phyloP scores from a whole-genome alignment of 23 red algal species.

The Gracilaria vermiculophylla region DNA sequence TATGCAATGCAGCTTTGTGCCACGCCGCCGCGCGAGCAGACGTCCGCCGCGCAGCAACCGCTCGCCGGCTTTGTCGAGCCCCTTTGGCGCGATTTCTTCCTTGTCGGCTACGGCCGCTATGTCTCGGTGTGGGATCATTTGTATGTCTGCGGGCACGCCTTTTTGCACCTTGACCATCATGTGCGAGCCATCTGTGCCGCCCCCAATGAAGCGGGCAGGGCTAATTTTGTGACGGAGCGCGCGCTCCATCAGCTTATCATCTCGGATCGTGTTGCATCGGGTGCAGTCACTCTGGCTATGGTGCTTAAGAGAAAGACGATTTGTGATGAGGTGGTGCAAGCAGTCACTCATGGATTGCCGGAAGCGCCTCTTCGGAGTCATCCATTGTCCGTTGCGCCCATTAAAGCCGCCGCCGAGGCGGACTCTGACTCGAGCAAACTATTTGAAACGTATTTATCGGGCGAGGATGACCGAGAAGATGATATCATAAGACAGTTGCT shows the following conservation, averaged over 20 bases:
- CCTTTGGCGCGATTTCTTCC: conserved; percentile 16
- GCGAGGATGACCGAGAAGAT: conserved; percentile 7
- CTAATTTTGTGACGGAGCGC: not conserved
- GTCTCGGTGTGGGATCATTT: conserved; percentile 36
- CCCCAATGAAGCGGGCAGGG: not conserved
- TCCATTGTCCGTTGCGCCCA: not conserved
- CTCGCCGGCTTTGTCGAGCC: not conserved
- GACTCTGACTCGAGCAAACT: not conserved
- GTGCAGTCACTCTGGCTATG: not conserved
- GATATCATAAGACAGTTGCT: conserved; percentile 8
- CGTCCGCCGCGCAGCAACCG: not conserved
- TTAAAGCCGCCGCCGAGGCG: conserved; percentile 20
- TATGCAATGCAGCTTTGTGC: not conserved
- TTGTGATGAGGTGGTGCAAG: not conserved
- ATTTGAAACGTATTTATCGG: not conserved
- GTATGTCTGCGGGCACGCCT: conserved; percentile 30
- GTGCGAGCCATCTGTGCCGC: not conserved
- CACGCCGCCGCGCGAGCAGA: not conserved
- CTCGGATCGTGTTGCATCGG: not conserved
- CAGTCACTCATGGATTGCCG: not conserved
- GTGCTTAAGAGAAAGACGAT: conserved; percentile 3
- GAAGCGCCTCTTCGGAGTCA: not conserved
- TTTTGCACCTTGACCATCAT: not conserved
- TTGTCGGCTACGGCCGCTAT: conserved; percentile 32
- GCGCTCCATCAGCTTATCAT: conserved; percentile 7